A percentile compares a stretch with the other conserved stretches of the same genome.
These are phyloP conservation scores for Colletotrichum salicis DNA, from an alignment of 2,329 filamentous ascomycete genomes.

Conservation along the genomic window DNA sequence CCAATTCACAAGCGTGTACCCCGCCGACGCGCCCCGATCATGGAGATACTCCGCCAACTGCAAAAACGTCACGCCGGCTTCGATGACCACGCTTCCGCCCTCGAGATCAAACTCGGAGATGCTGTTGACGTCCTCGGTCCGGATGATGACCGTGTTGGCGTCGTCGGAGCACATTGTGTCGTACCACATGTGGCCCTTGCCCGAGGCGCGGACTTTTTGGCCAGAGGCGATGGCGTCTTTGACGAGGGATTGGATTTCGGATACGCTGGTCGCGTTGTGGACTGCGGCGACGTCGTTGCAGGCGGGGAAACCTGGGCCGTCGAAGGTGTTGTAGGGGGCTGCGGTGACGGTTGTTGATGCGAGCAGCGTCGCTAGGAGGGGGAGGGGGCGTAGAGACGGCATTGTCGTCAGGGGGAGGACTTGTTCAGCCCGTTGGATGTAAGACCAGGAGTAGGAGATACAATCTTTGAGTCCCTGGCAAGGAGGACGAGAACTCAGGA, in stretches of 20 bases:
- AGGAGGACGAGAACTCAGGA: too few relatives aligned
- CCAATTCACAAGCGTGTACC: slow-evolving; percentile 64
- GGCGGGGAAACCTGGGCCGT: slow-evolving; percentile 58
- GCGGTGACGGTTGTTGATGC: slow-evolving; percentile 37
- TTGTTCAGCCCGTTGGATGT: neutral
- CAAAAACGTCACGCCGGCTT: slow-evolving; percentile 63
- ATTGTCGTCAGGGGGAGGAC: neutral
- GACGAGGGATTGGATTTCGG: slow-evolving; percentile 55
- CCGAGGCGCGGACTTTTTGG: slow-evolving; percentile 57
- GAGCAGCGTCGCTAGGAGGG: slow-evolving; percentile 34
- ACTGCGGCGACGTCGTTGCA: slow-evolving; percentile 58
- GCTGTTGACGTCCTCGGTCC: slow-evolving; percentile 54
- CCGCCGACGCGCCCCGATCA: slow-evolving; percentile 55
- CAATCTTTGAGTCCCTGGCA: neutral
- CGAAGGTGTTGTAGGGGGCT: slow-evolving; percentile 59
- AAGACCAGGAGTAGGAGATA: neutral
- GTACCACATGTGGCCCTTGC: slow-evolving; percentile 64
- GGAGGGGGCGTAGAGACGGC: neutral
- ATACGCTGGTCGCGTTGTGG: slow-evolving; percentile 55
- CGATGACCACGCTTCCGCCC: slow-evolving; percentile 58
- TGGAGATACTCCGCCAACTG: slow-evolving; percentile 63
- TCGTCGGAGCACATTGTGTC: slow-evolving; percentile 64
- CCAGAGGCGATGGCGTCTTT: slow-evolving; percentile 50
- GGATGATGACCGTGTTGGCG: slow-evolving; percentile 57
- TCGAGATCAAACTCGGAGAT: slow-evolving; percentile 57